Evolutionary conservation across 495 filamentous ascomycete species (phyloP), one percentile per base, ranked within the genome.

Genomic region (Pyrenopolyporus hunteri): DNA sequence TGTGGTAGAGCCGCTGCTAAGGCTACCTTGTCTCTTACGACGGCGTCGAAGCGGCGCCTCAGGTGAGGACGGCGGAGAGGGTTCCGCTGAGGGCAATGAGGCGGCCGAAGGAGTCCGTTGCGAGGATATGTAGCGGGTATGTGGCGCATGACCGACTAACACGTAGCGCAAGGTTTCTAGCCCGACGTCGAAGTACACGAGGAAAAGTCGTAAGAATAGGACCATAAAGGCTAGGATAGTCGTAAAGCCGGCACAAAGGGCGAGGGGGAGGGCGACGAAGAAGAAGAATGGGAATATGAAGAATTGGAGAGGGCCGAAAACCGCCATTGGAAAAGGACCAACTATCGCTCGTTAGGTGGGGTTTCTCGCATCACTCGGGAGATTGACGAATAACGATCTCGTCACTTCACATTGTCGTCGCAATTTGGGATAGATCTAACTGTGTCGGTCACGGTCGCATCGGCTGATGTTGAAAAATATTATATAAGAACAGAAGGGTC

Each of bases 161-260:
- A 69, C 48, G 35, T 69, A 69, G 35, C 59, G 66, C 16, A 69
- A 17, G 0, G 69, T 71, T 54, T 71, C 85, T 32, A 84, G 71
- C 31, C 76, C 83, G 25, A 93, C 78, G 63, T 91, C 89, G 57
- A 88, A 67, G 67, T 90, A 92, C 46, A 92, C 81, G 39, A 91
- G 65, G 29, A 81, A 76, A 5, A 88, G 80, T 20, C 88, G 83
- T 48, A 91, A 60, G 59, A 85, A 78, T 14, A 95, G 80, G 4
- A 87, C 77, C 7, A 82, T 74, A 45, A 89, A 78, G 29, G 90
- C 87, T 37, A 92, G 56, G 13, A 78, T 78, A 29, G 87, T 85
- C 28, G 90, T 93, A 52, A 91, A 64, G 57, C 79, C 80, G 45
- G 90, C 90, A 46, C 89, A 84, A 46, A 89, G 64, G 50, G 84